Conservation (phyloP, 805 yeast species). For the Starmerella stellata region DNA sequence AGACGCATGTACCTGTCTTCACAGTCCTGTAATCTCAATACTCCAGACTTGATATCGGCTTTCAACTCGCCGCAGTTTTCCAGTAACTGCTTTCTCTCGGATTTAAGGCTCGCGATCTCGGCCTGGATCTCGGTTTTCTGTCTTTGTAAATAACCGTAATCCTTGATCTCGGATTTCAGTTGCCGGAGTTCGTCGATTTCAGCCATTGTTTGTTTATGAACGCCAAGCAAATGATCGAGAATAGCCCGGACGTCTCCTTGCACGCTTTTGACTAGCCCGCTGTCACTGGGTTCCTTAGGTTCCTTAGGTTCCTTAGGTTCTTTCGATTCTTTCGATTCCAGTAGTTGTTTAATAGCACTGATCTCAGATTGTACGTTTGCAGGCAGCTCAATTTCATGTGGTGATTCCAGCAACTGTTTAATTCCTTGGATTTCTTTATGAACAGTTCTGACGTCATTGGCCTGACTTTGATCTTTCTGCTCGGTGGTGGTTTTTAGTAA, state of each 20-base stretch:
- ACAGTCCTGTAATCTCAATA: conserved; percentile 7
- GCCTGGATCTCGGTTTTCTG: conserved; percentile 2
- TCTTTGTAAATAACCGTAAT: background rate
- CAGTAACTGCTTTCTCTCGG: conserved; percentile 6
- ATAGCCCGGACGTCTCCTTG: conserved; percentile 16
- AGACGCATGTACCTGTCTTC: conserved; percentile 13
- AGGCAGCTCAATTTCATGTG: too few species aligned
- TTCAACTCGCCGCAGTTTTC: conserved; percentile 9
- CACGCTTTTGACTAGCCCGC: conserved; percentile 1
- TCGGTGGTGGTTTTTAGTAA: too few species aligned
- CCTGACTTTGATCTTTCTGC: too few species aligned
- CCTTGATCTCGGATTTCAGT: background rate
- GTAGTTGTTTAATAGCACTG: too few species aligned
- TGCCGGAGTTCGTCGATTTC: conserved; percentile 7
- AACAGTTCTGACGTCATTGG: too few species aligned
- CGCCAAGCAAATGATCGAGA: conserved; percentile 12
- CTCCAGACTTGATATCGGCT: conserved; percentile 11
- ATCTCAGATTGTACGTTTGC: too few species aligned
- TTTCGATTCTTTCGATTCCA: too few species aligned
- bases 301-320: too few species aligned
- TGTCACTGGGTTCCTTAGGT: background rate
- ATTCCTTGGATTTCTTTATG: too few species aligned
- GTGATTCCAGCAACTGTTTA: too few species aligned
- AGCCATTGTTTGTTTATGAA: conserved; percentile 5
- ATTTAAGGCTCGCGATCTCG: conserved; percentile 7